Conservation (phyloP, 2,329 filamentous ascomycete species). For the Ophiocordyceps unilateralis region DNA sequence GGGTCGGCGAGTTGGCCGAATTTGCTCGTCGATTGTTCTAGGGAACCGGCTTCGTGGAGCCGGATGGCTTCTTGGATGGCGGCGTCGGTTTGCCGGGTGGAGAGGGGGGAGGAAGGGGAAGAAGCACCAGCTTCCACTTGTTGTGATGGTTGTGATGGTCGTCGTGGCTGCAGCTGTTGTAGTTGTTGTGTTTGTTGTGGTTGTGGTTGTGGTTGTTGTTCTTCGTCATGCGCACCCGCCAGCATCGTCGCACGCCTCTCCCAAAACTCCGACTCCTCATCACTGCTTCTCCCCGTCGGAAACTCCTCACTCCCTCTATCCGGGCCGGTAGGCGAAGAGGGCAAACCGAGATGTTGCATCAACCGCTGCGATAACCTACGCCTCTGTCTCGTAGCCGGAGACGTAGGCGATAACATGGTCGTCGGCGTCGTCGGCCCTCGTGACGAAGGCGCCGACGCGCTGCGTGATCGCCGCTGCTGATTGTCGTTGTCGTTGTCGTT, state of each 20-base stretch:
- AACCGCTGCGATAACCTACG: neutral
- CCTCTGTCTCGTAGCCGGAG: too few relatives aligned
- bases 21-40: slow-evolving; percentile 64
- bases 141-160: too few relatives aligned
- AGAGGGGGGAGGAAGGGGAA: slow-evolving; percentile 16
- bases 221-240: slow-evolving; percentile 27
- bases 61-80: slow-evolving; percentile 93
- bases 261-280: slow-evolving; percentile 71
- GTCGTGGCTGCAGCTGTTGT: too few relatives aligned
- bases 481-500: neutral
- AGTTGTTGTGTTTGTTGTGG: too few relatives aligned
- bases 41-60: slow-evolving; percentile 70
- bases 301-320: too few relatives aligned
- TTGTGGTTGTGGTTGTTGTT: too few relatives aligned
- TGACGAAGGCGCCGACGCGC: neutral
- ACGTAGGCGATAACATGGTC: too few relatives aligned
- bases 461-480: neutral
- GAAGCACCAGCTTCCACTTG: too few relatives aligned
- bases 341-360: neutral
- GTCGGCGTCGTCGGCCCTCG: too few relatives aligned
- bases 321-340: too few relatives aligned
- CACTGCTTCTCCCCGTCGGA: slow-evolving; percentile 21
- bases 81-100: slow-evolving; percentile 37
- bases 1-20: slow-evolving; percentile 76
- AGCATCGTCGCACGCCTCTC: slow-evolving; percentile 86